Percentiles rank a stretch among this genome's conserved stretches.
Evolutionary conservation across 768 basidiomycete species (phyloP).

Genomic region (Amanita muscaria): DNA sequence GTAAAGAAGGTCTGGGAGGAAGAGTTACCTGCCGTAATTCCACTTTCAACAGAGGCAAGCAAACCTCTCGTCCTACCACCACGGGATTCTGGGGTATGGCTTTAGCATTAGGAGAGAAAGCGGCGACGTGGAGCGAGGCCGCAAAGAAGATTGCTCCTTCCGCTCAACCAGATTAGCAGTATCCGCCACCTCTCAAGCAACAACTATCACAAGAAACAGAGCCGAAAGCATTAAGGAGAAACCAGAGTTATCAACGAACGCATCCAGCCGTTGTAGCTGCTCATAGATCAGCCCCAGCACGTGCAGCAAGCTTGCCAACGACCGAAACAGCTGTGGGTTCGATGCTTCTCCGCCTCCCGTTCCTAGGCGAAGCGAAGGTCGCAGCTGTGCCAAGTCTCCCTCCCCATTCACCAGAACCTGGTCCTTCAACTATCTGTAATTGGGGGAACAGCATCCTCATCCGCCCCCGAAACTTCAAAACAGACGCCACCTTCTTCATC

Average conservation of each 20-base stretch:
- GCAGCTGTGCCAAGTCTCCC: slow-evolving; percentile 14
- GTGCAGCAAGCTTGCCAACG: background rate
- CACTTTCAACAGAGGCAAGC: slow-evolving; percentile 18
- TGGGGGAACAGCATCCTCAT: background rate
- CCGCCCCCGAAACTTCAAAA: no score
- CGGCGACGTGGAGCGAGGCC: slow-evolving; percentile 44
- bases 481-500: no score
- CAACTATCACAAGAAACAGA: slow-evolving; percentile 6
- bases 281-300: slow-evolving; percentile 11
- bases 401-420: slow-evolving; percentile 1
- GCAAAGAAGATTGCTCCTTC: slow-evolving; percentile 9
- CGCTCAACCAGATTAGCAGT: slow-evolving; percentile 12
- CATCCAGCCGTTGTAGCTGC: slow-evolving; percentile 19
- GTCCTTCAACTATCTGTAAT: background rate
- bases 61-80: slow-evolving; percentile 54
- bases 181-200: background rate
- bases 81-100: slow-evolving; percentile 61
- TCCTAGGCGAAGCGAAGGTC: slow-evolving; percentile 38
- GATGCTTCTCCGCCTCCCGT: slow-evolving; percentile 35
- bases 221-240: slow-evolving; percentile 1
- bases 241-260: slow-evolving; percentile 14
- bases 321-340: background rate
- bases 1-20: slow-evolving; percentile 90
- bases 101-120: slow-evolving; percentile 49
- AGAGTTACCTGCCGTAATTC: slow-evolving; percentile 39